A percentile compares a stretch with the other conserved stretches of the same genome.
Evolutionary conservation across 768 basidiomycete genomes (phyloP).

Genomic region (Suillus cothurnatus): DNA sequence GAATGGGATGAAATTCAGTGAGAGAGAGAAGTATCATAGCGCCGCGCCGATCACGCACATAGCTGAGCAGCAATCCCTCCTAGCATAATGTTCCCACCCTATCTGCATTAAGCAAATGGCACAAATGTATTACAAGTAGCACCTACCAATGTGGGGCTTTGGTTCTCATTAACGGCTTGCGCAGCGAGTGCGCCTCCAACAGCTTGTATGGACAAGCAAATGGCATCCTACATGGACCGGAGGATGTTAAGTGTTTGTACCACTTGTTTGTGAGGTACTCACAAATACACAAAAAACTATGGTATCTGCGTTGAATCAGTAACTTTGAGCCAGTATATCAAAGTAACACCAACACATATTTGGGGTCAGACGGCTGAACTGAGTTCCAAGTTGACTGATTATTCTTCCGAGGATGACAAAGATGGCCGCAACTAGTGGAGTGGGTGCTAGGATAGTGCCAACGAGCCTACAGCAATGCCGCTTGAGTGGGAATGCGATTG

Average conservation of each 20-base stretch:
- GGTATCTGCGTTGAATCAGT: constrained; percentile 13
- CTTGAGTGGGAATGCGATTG: background rate
- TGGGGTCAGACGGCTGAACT: constrained; percentile 52
- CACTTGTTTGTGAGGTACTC: background rate
- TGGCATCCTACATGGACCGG: constrained; percentile 30
- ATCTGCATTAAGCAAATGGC: constrained; percentile 8
- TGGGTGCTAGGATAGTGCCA: constrained; percentile 54
- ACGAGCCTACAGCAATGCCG: constrained; percentile 23
- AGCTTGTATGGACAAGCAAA: constrained; percentile 41
- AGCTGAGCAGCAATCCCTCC: constrained; percentile 65
- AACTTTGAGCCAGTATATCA: background rate
- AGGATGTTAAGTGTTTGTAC: background rate
- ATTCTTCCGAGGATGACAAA: constrained; percentile 55
- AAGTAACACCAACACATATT: constrained; percentile 26
- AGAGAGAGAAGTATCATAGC: constrained; percentile 17
- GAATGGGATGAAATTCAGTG: constrained; percentile 16
- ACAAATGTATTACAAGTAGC: background rate
- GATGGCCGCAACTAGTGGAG: constrained; percentile 56
- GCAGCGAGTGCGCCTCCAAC: constrained; percentile 49
- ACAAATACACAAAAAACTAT: constrained; percentile 16
- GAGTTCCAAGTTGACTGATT: constrained; percentile 43
- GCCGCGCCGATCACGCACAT: constrained; percentile 27
- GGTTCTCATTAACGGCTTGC: constrained; percentile 26
- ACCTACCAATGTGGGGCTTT: constrained; percentile 21
- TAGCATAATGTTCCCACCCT: constrained; percentile 61